Base-by-base conservation (phyloP, 2,329 filamentous ascomycete genomes). In the Coniochaeta prunicola region DNA sequence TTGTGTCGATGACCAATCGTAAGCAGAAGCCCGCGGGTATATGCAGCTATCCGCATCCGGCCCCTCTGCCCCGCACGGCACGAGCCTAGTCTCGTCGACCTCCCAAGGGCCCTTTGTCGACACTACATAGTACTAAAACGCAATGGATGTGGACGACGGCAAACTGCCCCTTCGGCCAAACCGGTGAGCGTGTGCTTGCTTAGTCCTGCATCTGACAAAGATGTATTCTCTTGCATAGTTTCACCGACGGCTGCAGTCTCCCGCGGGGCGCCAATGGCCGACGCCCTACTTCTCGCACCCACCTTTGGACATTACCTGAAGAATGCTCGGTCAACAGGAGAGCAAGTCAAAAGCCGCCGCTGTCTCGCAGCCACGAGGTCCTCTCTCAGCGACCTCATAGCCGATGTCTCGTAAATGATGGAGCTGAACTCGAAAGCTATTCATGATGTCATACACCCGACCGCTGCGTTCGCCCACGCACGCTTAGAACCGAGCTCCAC, bases 371-470 rank as follows among this genome's bases (percentile, higher is more conserved):
- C 24, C 26, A n/a, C 13, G 6, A 17, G 30, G 13, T 9, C 21
- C 9, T 21, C 3, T 26, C 15, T 6, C 8, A n/a, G 24, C 40
- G 5, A n/a, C 5, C 13, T 28, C 24, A 30, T 50, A 21, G 28
- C 4, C 12, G 21, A 26, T 50, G 45, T 3, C 2, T 2, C 2
- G 45, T 17, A 34, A 64, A 65, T 61, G 56, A 85, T 85, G 83
- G 80, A 85, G 59, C 71, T 85, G 57, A 82, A 73, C 63, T 73
- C 77, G 58, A 70, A 75, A 59, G 74, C 78, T 26, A 81, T 85
- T 58, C 77, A 81, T 67, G 76, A 81, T 68, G 78, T 82, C 59
- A 76, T 84, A 59, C 83, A 85, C 66, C 81, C 83, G 31, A 85
- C 83, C 21, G 82, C 82, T 19, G 81, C 76, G 60, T 84, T 80